Conservation (phyloP, 2,329 filamentous ascomycete genomes). For the Phyllosticta capitalensis region DNA sequence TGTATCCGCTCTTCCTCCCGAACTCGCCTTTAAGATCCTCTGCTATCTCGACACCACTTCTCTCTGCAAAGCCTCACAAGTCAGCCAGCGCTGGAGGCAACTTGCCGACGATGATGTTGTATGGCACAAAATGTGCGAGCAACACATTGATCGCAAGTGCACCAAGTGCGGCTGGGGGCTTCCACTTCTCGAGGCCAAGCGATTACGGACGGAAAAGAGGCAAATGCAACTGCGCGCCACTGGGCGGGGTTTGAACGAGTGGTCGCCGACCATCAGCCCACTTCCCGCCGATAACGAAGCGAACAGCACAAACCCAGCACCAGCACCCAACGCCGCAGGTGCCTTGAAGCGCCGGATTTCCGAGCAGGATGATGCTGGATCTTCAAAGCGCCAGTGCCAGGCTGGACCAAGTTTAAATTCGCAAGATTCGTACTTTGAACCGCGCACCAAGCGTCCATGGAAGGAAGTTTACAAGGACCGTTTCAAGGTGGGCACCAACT, state of each 20-base stretch:
- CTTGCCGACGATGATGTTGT: slow-evolving; percentile 96
- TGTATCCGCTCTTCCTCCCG: slow-evolving; percentile 73
- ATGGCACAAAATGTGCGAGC: slow-evolving; percentile 97
- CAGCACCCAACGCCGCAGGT: slow-evolving; percentile 7
- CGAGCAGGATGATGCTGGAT: slow-evolving; percentile 18
- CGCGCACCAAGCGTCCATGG: slow-evolving; percentile 57
- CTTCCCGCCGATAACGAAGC: slow-evolving; percentile 12
- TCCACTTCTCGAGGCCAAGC: slow-evolving; percentile 79
- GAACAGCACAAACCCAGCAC: slow-evolving; percentile 12
- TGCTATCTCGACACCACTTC: slow-evolving; percentile 89
- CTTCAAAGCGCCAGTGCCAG: slow-evolving; percentile 27
- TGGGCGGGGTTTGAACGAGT: slow-evolving; percentile 47
- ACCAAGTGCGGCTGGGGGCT: slow-evolving; percentile 94
- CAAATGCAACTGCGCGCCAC: slow-evolving; percentile 65
- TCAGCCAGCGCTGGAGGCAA: slow-evolving; percentile 77
- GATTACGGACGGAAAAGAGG: slow-evolving; percentile 75
- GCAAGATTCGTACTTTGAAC: slow-evolving; percentile 37
- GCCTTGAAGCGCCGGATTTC: slow-evolving; percentile 23
- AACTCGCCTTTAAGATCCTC: slow-evolving; percentile 88
- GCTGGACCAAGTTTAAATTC: slow-evolving; percentile 3
- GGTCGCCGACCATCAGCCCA: slow-evolving; percentile 43
- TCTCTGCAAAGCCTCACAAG: slow-evolving; percentile 90
- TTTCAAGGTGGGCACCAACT: slow-evolving; percentile 93
- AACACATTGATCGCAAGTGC: slow-evolving; percentile 89
- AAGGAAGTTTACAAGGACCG: slow-evolving; percentile 95